These are phyloP conservation scores for Nicotiana sylvestris DNA, from an alignment of 257 asterid genomes.

Conservation along the genomic window DNA sequence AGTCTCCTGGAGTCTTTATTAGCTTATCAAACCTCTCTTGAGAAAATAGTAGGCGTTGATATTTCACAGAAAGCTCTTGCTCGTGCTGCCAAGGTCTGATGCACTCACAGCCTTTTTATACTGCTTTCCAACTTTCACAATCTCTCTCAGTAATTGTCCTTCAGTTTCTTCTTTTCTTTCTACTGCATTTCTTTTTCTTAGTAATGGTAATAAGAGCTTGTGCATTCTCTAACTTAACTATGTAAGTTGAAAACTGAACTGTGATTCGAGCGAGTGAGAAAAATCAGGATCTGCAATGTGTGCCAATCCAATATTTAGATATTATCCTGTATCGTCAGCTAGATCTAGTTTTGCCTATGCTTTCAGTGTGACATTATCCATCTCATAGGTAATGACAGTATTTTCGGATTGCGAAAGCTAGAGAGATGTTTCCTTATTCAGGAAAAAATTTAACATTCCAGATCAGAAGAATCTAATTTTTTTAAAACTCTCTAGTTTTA, in stretches of 20 bases:
- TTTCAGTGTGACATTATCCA: not conserved
- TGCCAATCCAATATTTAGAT: not conserved
- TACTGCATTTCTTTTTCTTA: not conserved
- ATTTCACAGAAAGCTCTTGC: conserved; percentile 68
- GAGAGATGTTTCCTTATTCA: not conserved
- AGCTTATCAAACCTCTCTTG: conserved; percentile 69
- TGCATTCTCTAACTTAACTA: not conserved
- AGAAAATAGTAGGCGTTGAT: conserved; percentile 83
- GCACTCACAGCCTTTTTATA: not conserved
- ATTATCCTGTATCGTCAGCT: not conserved
- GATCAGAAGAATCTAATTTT: not conserved
- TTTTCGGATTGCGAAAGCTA: not conserved
- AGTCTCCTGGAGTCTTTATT: conserved; percentile 83
- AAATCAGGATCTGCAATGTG: not conserved
- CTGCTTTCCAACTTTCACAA: not conserved
- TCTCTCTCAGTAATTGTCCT: not conserved
- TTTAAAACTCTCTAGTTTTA: not conserved
- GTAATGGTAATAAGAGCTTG: not conserved
- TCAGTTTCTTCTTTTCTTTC: not conserved
- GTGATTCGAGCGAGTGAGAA: not conserved
- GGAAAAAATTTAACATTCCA: no score
- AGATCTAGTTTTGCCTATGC: not conserved
- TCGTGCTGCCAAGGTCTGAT: conserved; percentile 85
- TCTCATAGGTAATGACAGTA: conserved; percentile 2
- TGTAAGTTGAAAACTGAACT: not conserved